phyloP scores from a whole-genome alignment of 352 stramenopile species.

The Phytopythium litorale region DNA sequence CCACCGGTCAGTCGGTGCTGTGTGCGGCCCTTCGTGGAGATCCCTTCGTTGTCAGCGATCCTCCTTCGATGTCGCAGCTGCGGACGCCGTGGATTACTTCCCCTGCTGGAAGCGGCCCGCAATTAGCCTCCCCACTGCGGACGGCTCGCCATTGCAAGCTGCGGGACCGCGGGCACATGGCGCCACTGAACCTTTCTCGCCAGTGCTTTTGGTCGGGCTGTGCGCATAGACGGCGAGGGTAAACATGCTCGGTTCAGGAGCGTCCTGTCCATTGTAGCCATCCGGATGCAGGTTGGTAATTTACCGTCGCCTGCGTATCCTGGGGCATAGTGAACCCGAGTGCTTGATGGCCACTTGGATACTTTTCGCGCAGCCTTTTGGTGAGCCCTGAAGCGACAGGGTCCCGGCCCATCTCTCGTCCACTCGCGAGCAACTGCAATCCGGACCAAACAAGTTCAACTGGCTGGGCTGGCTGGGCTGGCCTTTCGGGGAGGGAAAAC shows the following conservation, averaged over 20 bases:
- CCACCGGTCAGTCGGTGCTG: too few species aligned
- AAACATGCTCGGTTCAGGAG: background rate
- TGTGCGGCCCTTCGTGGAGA: too few species aligned
- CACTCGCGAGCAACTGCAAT: slow-evolving; percentile 3
- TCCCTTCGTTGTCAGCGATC: too few species aligned
- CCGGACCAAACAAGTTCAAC: background rate
- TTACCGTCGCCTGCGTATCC: background rate
- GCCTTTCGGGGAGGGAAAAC: background rate
- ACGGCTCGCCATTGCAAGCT: too few species aligned
- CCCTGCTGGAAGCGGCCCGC: too few species aligned
- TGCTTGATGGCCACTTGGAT: background rate
- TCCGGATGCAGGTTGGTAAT: background rate
- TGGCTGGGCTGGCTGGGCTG: too few species aligned
- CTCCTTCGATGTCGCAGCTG: too few species aligned
- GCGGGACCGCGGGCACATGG: too few species aligned
- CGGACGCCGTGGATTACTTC: too few species aligned
- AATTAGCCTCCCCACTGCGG: too few species aligned
- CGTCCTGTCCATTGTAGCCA: background rate
- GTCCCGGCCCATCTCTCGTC: background rate
- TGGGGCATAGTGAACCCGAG: background rate
- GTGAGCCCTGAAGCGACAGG: background rate
- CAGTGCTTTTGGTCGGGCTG: background rate
- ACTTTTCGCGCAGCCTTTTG: background rate
- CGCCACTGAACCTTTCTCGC: too few species aligned
- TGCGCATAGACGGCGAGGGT: too few species aligned